Percentiles rank a stretch among this genome's conserved stretches.
These are phyloP conservation scores for Trametes sp. DNA, from an alignment of 1,284 basidiomycete species.

Conservation along the genomic window DNA sequence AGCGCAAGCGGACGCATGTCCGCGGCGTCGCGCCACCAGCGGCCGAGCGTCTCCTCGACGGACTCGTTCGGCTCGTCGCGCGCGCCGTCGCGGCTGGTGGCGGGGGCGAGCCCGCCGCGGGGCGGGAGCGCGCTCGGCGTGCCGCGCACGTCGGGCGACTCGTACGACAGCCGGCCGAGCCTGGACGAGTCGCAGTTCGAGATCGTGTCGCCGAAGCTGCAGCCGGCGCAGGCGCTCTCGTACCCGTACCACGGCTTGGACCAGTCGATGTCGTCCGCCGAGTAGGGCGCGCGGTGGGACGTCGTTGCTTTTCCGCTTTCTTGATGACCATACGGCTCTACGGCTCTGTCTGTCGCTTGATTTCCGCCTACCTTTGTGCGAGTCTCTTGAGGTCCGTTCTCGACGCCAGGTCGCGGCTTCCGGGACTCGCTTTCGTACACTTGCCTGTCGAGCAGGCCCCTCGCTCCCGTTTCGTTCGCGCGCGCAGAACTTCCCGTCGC, in stretches of 20 bases:
- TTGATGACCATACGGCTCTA: constrained; percentile 3
- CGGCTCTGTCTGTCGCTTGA: background rate
- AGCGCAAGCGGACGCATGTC: constrained; percentile 31
- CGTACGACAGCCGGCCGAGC: constrained; percentile 44
- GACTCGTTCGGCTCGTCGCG: constrained; percentile 40
- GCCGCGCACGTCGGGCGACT: constrained; percentile 43
- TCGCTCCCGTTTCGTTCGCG: background rate
- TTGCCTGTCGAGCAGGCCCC: constrained; percentile 13
- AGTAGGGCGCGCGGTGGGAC: constrained; percentile 26
- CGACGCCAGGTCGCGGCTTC: constrained; percentile 12
- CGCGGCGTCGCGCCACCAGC: constrained; percentile 35
- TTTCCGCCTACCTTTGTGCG: too few species aligned
- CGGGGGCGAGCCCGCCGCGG: constrained; percentile 42
- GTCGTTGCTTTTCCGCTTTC: background rate
- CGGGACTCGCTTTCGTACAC: background rate
- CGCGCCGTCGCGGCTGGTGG: constrained; percentile 37
- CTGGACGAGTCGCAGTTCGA: constrained; percentile 48
- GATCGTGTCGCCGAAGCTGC: constrained; percentile 41
- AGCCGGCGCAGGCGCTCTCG: constrained; percentile 38
- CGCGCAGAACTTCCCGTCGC: background rate
- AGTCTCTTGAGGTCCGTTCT: background rate
- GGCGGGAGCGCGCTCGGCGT: constrained; percentile 31
- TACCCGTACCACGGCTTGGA: constrained; percentile 53
- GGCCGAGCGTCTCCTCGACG: constrained; percentile 40
- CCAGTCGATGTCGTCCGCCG: constrained; percentile 39